Evolutionary conservation across 192 early-diverging fungal genomes (phyloP), one percentile per base, ranked within the genome.

Genomic region (Entomortierella lignicola): DNA sequence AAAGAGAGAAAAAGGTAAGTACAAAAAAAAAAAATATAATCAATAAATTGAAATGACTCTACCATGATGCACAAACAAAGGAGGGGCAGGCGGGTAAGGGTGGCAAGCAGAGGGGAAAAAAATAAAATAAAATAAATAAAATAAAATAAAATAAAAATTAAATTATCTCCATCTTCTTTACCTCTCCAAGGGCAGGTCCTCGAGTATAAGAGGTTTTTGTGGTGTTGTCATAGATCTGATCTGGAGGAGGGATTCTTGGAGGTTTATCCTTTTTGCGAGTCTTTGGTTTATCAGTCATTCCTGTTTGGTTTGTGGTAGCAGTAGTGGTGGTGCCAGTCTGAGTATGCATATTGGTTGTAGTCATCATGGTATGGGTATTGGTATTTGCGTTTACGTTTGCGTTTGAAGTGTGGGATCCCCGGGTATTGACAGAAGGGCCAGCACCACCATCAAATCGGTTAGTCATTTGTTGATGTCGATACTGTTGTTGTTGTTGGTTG

Each of bases 101-200:
- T 12, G 26, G 26, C 34, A 37, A 26, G 30, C 25, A 41, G n/a
- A n/a, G n/a, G n/a, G n/a, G n/a, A n/a, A n/a, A n/a, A n/a, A n/a
- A n/a, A n/a, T n/a, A n/a, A n/a, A n/a, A n/a, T n/a, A n/a, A n/a
- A n/a, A n/a, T n/a, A n/a, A n/a, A n/a, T n/a, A n/a, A n/a, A n/a
- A n/a, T n/a, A n/a, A n/a, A n/a, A n/a, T n/a, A 42, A n/a, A 8
- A 17, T 37, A 20, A 5, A 20, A 34, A 8, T 55, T 8, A 30
- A 55, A 21, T 48, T n/a, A n/a, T n/a, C n/a, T n/a, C n/a, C n/a
- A n/a, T n/a, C n/a, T n/a, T n/a, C n/a, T n/a, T 48, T 79, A 90
- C 88, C 81, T 89, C 86, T 30, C 89, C 89, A 8, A 90, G 81
- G 30, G 85, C 55, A 13, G 59, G 48, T 5, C 82, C 83, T 7